Evolutionary conservation across 192 early-diverging fungal genomes (phyloP).

Genomic region (Coemansia sp.): DNA sequence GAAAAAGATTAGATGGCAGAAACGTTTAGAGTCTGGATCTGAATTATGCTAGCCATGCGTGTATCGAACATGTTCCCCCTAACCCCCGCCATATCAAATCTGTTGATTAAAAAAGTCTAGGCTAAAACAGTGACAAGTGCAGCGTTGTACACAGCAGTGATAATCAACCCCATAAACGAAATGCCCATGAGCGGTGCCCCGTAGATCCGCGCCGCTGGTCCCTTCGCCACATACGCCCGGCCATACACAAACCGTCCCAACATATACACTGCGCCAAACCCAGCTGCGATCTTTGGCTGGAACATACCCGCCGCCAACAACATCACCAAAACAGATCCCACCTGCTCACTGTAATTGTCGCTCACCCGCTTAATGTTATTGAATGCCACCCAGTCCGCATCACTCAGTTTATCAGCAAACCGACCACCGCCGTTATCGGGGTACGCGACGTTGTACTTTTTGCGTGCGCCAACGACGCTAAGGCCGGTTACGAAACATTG

Average conservation of each 20-base stretch:
- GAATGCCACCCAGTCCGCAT: slow-evolving; percentile 53
- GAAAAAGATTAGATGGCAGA: background rate
- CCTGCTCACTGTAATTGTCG: slow-evolving; percentile 54
- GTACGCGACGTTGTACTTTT: slow-evolving; percentile 48
- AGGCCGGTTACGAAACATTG: slow-evolving; percentile 28
- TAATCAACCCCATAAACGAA: slow-evolving; percentile 22
- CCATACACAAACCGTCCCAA: slow-evolving; percentile 37
- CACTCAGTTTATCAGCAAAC: slow-evolving; percentile 47
- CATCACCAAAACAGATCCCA: slow-evolving; percentile 28
- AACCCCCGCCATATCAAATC: too few relatives aligned
- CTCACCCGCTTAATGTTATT: slow-evolving; percentile 56
- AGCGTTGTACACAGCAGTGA: slow-evolving; percentile 29
- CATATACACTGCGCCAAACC: slow-evolving; percentile 35
- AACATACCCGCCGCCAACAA: slow-evolving; percentile 43
- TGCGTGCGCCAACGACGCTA: slow-evolving; percentile 32
- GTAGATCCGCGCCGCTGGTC: slow-evolving; percentile 28
- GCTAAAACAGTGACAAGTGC: slow-evolving; percentile 22
- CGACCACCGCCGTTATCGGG: slow-evolving; percentile 55
- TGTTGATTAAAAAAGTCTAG: background rate
- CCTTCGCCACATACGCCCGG: slow-evolving; percentile 27
- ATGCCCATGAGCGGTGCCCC: slow-evolving; percentile 24
- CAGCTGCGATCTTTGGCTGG: slow-evolving; percentile 38
- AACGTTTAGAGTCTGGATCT: background rate
- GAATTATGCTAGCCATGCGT: too few relatives aligned
- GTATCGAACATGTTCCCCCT: too few relatives aligned